Base-by-base conservation (phyloP, 2,329 filamentous ascomycete species). In the Ceratocystis cacaofunesta region DNA sequence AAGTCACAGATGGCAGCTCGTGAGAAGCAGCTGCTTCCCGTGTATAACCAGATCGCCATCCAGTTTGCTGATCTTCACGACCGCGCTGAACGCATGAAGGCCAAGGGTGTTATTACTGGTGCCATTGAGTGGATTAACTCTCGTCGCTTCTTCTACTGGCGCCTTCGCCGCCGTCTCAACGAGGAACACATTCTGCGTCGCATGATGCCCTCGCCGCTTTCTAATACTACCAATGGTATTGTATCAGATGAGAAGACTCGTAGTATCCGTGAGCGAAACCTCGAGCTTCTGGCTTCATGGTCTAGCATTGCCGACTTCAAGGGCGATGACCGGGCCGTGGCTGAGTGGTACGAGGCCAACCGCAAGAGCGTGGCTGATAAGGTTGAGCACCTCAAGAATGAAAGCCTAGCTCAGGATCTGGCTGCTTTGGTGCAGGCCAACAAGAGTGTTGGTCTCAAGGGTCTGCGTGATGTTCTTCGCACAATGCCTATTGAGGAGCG, bases 71-170 rank as follows among this genome's bases (percentile, higher is more conserved):
- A 99, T 76, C 83, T 99, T 62, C 94, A 99, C 79, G 94, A 99
- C 76, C 92, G 94, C 60, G 87, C 94, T 55, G 94, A 92, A 67
- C 90, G 94, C 77, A 99, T 99, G 94, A 85, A 96, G 80, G 94
- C 94, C 76, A 99, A 99, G 86, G 88, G 91, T 68, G 87, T 88
- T 66, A 96, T 99, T 72, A 90, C 94, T 69, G 84, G 89, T 71
- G 79, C 85, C 12, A 82, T 99, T 50, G 83, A 87, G 72, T 97
- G 92, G 94, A 81, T 84, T 74, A 88, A 96, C 71, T 87, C 92
- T 8, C 87, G 94, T 70, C 88, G 92, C 73, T 97, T 94, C 89
- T 97, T 99, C 82, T 99, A 97, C 88, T 99, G 95, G 94, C 92
- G 94, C 77, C 87, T 96, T 69, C 92, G 95, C 76, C 89, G 94